Conservation (phyloP, 164 flowering plant genomes). For the Berberis vulgaris region DNA sequence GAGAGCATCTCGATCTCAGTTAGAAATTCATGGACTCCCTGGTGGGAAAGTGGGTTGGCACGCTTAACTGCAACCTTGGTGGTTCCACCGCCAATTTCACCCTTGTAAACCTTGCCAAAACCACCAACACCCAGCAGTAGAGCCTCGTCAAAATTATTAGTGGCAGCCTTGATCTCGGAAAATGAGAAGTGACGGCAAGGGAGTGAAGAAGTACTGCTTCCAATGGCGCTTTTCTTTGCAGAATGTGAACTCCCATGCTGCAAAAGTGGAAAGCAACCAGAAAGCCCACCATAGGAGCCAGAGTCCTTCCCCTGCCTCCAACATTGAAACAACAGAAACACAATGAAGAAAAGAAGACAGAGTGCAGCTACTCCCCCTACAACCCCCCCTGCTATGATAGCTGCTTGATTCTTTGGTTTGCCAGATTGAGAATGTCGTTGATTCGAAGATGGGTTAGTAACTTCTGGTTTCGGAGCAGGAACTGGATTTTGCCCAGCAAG, state of each 20-base stretch:
- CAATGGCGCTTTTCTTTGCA: conserved; percentile 21
- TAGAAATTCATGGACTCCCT: conserved; percentile 42
- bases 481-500: conserved; percentile 35
- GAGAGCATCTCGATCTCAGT: conserved; percentile 55
- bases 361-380: conserved; percentile 18
- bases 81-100: conserved; percentile 25
- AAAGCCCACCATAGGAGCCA: conserved; percentile 18
- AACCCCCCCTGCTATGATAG: conserved; percentile 24
- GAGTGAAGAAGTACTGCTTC: conserved; percentile 22
- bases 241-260: conserved; percentile 25
- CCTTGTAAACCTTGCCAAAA: conserved; percentile 45
- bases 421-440: neutral
- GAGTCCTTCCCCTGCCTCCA: conserved; percentile 20
- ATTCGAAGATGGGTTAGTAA: neutral
- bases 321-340: conserved; percentile 14
- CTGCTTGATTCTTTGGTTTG: too few species aligned
- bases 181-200: conserved; percentile 42
- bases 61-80: conserved; percentile 42
- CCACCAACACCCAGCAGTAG: conserved; percentile 39
- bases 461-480: conserved; percentile 8
- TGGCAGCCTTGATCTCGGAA: conserved; percentile 36
- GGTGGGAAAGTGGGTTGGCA: conserved; percentile 30
- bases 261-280: conserved; percentile 24
- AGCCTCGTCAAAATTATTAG: conserved; percentile 30
- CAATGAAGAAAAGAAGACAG: conserved; percentile 14